Base-by-base conservation (phyloP, 2,329 filamentous ascomycete genomes). In the Aspergillus cejpii region DNA sequence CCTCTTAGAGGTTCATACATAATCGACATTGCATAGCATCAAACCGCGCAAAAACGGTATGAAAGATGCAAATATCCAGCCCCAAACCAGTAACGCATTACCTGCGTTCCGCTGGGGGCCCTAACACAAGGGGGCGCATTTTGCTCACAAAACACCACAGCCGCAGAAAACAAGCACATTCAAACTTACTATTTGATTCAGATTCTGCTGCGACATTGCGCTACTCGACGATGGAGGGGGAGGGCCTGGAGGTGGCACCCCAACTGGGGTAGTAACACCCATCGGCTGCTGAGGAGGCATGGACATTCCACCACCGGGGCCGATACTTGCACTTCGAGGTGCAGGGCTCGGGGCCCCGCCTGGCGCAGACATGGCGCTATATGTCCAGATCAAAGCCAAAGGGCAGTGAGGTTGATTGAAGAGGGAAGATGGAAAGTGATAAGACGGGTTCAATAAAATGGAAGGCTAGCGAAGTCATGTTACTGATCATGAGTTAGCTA, bases 131-230 rank as follows among this genome's bases (percentile, higher is more conserved):
- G 5, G 5, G 17, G 15, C 5, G 11, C 17, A 19, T 1, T 10
- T 37, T 39, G 36, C 47, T 27, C 31, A 38, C 28, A 40, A 37
- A 14, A 36, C 29, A 34, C 28, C 10, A 43, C 6, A 47, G 37
- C n/a, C 15, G 50, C 46, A 41, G 31, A 50, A 45, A 23, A 41
- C 19, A 34, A 47, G 27, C 11, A 31, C n/a, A n/a, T n/a, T n/a
- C n/a, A 40, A 37, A 74, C 90, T 78, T 77, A 96, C 91, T 68
- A 97, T 97, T 57, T 95, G 89, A 59, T 97, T 97, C 1, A 96
- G 69, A 62, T 96, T 94, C 59, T 94, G 87, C 51, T 91, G 88
- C 2, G 85, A 88, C 69, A 88, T 83, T 11, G 63, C 63, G 31
- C 64, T 64, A 42, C 62, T 63, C 7, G 63, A 59, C 4, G 62